Conservation (phyloP, 2,329 filamentous ascomycete species). For the Leptographium galeiforme region DNA sequence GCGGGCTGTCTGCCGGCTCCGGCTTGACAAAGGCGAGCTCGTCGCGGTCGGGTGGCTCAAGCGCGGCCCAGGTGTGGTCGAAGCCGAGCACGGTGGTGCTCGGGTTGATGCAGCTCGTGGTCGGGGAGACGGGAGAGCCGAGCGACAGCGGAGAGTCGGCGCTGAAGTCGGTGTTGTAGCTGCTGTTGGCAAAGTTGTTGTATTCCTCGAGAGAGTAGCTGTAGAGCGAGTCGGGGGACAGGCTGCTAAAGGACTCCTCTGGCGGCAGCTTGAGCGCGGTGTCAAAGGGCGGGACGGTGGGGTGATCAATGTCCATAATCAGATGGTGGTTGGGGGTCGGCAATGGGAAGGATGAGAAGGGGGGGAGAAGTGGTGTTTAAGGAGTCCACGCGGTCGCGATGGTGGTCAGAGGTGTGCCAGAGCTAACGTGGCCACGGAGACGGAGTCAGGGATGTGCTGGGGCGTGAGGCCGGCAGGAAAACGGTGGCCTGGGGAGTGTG, state of each 20-base stretch:
- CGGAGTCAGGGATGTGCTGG: not conserved
- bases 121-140: conserved; percentile 18
- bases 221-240: conserved; percentile 15
- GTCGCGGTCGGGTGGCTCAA: conserved; percentile 16
- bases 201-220: conserved; percentile 17
- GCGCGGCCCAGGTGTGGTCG: conserved; percentile 17
- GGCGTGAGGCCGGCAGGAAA: not conserved
- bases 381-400: not conserved
- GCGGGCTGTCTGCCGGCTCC: conserved; percentile 17
- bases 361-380: not conserved
- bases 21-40: conserved; percentile 16
- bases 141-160: conserved; percentile 23
- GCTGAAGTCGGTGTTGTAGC: conserved; percentile 17
- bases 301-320: conserved; percentile 1
- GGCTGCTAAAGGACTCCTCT: conserved; percentile 12
- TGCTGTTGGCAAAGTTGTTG: conserved; percentile 8
- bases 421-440: not conserved
- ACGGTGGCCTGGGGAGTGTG: not conserved
- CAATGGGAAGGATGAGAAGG: not conserved
- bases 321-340: not conserved
- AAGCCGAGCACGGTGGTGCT: conserved; percentile 12
- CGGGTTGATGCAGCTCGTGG: conserved; percentile 12
- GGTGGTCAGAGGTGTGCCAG: not conserved
- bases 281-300: not conserved
- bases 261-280: not conserved